These are phyloP conservation scores for Plectosphaerella cucumerina DNA, from an alignment of 2,329 filamentous ascomycete species.

Conservation along the genomic window DNA sequence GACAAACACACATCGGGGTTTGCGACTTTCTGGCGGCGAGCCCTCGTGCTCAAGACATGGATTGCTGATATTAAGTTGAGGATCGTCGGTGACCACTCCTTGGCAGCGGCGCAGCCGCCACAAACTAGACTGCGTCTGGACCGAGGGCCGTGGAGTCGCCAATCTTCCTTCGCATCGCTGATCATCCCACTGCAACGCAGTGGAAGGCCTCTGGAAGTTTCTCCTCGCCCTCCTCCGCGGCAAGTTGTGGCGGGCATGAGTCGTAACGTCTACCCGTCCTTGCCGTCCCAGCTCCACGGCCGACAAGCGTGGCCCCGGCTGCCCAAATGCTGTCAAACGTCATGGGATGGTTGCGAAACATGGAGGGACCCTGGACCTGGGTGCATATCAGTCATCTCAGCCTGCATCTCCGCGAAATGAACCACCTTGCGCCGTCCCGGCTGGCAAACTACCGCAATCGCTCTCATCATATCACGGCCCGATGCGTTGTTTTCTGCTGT, in stretches of 20 bases:
- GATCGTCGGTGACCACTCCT: background rate
- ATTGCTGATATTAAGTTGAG: background rate
- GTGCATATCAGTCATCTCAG: slow-evolving; percentile 3
- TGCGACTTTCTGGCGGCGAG: too few species aligned
- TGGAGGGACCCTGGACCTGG: slow-evolving; percentile 1
- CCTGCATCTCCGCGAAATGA: slow-evolving; percentile 5
- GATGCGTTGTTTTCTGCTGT: too few species aligned
- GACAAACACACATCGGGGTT: too few species aligned
- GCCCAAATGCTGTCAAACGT: background rate
- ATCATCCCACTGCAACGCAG: background rate
- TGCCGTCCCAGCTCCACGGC: background rate
- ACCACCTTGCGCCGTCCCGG: background rate
- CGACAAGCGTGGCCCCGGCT: background rate
- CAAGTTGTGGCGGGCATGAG: background rate
- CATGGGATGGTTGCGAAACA: background rate
- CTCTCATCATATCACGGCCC: background rate
- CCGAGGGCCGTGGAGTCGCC: background rate
- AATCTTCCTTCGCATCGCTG: background rate
- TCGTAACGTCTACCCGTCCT: background rate
- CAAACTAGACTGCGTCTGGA: background rate
- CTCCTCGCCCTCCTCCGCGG: background rate
- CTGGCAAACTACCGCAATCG: background rate
- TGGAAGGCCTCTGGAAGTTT: background rate
- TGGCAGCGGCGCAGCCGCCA: background rate
- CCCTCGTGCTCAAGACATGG: background rate